Evolutionary conservation across 148 eudicot species (phyloP), one percentile per base, ranked within the genome.

Genomic region (Rhododendron ferrugineum): DNA sequence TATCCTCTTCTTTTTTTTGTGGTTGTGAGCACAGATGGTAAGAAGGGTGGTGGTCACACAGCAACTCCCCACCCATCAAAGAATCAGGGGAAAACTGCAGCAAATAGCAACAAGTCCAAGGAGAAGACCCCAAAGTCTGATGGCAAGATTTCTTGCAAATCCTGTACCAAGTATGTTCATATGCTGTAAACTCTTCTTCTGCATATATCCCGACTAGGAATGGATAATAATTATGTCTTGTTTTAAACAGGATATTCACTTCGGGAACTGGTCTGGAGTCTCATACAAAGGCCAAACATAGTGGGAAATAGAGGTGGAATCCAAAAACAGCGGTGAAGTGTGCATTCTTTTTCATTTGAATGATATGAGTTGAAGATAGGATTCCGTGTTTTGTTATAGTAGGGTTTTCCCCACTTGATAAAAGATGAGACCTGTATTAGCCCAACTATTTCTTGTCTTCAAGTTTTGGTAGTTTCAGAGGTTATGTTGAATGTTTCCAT

Each of bases 51-150:
- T 74, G 88, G 83, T 76, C 92, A 89, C 30, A 86, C 89, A 1
- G 91, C 87, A 36, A 91, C 94, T 77, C 94, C 93, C 44, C 86
- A 91, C 72, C 93, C 92, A 14, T 52, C 85, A n/a, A 92, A 92
- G 88, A 88, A 89, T 56, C 86, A 84, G 22, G 93, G 90, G n/a
- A 92, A 92, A 87, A 81, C 86, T 68, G 85, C 92, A 16, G 82
- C 87, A 47, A 73, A 79, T 66, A 87, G 79, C 52, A 86, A 85
- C 34, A 90, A 91, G 73, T 78, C 88, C 49, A 86, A 82, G 74
- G 85, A 83, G 72, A 83, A 87, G 85, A 82, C 91, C 54, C 92
- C 95, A 44, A 90, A 90, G 86, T 93, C 95, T 68, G 90, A 60
- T 56, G 86, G 85, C 78, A 73, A 88, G 82, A 68, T 86, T 15